phyloP scores from a whole-genome alignment of 441 rosid genomes.

The Corymbia calophylla region DNA sequence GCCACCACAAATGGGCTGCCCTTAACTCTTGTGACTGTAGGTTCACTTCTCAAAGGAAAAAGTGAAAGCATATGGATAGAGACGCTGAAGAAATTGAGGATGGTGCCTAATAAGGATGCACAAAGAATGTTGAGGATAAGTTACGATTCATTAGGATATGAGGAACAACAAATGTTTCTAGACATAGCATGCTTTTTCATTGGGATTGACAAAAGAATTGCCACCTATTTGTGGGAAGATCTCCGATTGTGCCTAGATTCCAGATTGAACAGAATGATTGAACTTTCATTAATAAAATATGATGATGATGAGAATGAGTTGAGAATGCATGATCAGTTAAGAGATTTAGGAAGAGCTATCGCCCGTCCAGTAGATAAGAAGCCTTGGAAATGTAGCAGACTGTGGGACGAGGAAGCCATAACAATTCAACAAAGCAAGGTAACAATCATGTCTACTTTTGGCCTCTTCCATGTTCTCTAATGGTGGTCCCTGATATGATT shows the following conservation, averaged over 20 bases:
- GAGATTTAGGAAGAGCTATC: neutral
- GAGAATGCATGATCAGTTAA: neutral
- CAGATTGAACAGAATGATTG: fast-evolving
- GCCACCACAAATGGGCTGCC: neutral
- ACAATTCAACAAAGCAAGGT: neutral
- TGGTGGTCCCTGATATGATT: neutral
- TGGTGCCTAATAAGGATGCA: fast-evolving
- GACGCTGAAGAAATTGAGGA: neutral
- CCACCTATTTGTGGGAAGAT: fast-evolving
- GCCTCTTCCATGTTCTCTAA: neutral
- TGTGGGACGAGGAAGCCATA: neutral
- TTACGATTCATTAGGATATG: neutral
- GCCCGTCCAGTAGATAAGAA: neutral
- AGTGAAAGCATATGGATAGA: fast-evolving
- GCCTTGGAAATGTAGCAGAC: neutral
- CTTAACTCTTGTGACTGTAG: neutral
- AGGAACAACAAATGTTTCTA: neutral
- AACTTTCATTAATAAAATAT: fast-evolving
- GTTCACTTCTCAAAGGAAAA: neutral
- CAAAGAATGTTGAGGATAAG: neutral
- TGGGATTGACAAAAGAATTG: neutral
- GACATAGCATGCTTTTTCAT: neutral
- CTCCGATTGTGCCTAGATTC: fast-evolving
- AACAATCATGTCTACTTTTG: neutral
- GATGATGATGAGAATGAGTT: neutral